Percentiles rank a stretch among this genome's conserved stretches.
phyloP scores from a whole-genome alignment of 305 asterid genomes.

The Fraxinus velutina region DNA sequence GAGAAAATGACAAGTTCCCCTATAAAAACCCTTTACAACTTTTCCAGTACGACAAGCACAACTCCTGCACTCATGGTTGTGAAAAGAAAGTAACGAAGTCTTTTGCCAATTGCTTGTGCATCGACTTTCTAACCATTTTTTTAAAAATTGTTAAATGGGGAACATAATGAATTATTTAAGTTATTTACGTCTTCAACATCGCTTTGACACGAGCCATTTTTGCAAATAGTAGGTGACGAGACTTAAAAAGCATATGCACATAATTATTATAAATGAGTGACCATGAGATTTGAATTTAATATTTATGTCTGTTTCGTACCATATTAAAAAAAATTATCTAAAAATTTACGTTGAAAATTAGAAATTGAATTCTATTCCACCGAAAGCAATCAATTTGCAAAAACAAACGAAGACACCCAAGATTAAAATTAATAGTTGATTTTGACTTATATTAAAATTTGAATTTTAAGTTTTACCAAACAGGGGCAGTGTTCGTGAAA shows the following conservation, averaged over 20 bases:
- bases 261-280: not conserved
- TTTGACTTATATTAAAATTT: no score
- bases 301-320: not conserved
- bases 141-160: not conserved
- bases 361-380: not conserved
- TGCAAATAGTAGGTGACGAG: not conserved
- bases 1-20: not conserved
- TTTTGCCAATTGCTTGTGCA: conserved; percentile 37
- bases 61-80: conserved; percentile 52
- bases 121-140: conserved; percentile 8
- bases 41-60: not conserved
- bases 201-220: not conserved
- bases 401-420: not conserved
- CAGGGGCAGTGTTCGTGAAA: not conserved
- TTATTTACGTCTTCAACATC: not conserved
- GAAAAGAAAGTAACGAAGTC: conserved; percentile 64
- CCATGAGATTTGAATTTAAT: not conserved
- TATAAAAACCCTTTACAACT: no score
- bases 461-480: not conserved
- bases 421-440: not conserved
- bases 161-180: not conserved
- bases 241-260: not conserved
- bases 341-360: no score
- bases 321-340: no score
- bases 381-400: not conserved